Conservation (phyloP, 2,329 filamentous ascomycete species). For the Lasiodiplodia sp. region DNA sequence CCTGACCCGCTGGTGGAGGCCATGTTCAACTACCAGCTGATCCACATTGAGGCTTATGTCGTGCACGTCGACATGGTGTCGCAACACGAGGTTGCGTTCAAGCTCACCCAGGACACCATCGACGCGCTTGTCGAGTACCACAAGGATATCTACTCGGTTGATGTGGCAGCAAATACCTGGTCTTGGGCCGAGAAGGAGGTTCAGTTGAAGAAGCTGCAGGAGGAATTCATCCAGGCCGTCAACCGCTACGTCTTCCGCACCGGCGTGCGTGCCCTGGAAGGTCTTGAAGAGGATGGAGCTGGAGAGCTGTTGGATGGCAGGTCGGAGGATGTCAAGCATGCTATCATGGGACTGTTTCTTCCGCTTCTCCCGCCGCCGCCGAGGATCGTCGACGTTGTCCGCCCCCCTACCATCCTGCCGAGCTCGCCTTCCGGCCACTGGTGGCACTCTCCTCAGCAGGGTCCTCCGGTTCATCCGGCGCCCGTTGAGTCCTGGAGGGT, state of each 20-base stretch:
- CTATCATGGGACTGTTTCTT: conserved; percentile 82
- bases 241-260: conserved; percentile 98
- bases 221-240: conserved; percentile 93
- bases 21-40: conserved; percentile 89
- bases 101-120: conserved; percentile 94
- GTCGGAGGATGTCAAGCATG: conserved; percentile 91
- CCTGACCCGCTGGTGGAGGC: conserved; percentile 83
- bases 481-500: conserved; percentile 90
- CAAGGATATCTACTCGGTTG: conserved; percentile 91
- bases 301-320: conserved; percentile 91
- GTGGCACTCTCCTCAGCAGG: conserved; percentile 75
- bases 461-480: conserved; percentile 70
- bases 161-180: conserved; percentile 87
- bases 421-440: conserved; percentile 72
- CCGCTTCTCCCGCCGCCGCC: conserved; percentile 87
- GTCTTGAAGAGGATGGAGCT: conserved; percentile 93
- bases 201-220: conserved; percentile 96
- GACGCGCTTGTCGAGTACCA: conserved; percentile 93
- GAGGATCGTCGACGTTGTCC: conserved; percentile 86
- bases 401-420: conserved; percentile 83
- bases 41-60: conserved; percentile 96
- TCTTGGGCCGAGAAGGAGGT: conserved; percentile 96
- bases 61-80: conserved; percentile 99
- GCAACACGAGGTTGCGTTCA: conserved; percentile 96
- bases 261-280: conserved; percentile 86